Evolutionary conservation across 805 yeast genomes (phyloP).

Genomic region (Saturnispora sekii): DNA sequence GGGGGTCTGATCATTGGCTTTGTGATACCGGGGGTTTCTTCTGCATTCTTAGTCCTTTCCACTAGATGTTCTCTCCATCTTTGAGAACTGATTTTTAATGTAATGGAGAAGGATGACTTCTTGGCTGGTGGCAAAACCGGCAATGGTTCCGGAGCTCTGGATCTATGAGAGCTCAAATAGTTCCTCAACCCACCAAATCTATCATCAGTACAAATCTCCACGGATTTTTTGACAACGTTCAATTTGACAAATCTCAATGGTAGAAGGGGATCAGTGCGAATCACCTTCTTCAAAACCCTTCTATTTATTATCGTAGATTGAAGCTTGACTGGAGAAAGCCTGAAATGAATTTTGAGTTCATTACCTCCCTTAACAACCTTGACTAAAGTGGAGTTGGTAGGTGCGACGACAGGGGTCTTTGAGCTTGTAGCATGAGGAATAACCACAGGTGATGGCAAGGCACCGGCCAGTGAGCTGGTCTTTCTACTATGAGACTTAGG

Average conservation of each 20-base stretch:
- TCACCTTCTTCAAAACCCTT: constrained; percentile 17
- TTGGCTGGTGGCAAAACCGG: not conserved
- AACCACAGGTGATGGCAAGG: not conserved
- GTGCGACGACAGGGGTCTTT: too few relatives aligned
- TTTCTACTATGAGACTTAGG: constrained; percentile 4
- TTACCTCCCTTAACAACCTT: not conserved
- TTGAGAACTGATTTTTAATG: constrained; percentile 2
- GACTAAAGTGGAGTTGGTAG: not conserved
- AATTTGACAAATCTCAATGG: constrained; percentile 30
- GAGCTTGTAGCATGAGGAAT: not conserved
- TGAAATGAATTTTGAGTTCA: constrained; percentile 10
- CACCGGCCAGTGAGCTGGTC: not conserved
- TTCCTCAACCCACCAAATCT: constrained; percentile 13
- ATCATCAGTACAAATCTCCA: constrained; percentile 21
- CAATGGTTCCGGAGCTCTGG: not conserved
- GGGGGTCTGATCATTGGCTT: constrained; percentile 1
- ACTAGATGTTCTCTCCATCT: constrained; percentile 2
- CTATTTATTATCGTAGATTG: not conserved
- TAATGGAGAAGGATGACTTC: not conserved
- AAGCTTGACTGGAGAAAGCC: not conserved
- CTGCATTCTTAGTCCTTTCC: not conserved
- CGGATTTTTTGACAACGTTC: constrained; percentile 17
- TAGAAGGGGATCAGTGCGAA: constrained; percentile 12
- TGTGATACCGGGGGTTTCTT: not conserved
- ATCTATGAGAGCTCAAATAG: not conserved